Percentiles rank a stretch among this genome's conserved stretches.
These are phyloP conservation scores for Castanea mollissima DNA, from an alignment of 306 rosid genomes.

Conservation along the genomic window DNA sequence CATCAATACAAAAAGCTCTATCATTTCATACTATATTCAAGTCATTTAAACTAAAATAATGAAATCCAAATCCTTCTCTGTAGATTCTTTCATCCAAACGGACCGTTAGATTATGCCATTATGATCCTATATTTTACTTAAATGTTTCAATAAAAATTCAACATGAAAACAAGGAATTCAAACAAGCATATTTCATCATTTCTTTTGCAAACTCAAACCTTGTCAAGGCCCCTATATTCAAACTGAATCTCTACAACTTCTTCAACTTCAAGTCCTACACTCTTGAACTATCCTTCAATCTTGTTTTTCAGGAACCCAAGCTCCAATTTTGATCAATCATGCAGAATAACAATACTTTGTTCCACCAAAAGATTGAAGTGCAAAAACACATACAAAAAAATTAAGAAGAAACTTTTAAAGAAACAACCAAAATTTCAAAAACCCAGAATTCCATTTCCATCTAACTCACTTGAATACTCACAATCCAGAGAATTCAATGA, in stretches of 20 bases:
- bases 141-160: not conserved
- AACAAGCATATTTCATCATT: not conserved
- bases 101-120: too few species aligned
- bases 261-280: not conserved
- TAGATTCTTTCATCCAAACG: too few species aligned
- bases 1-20: too few species aligned
- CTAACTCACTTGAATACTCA: not conserved
- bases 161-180: not conserved
- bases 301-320: not conserved
- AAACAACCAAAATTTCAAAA: not conserved
- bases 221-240: not conserved
- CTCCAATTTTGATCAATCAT: not conserved
- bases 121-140: not conserved
- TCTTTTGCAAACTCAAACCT: not conserved
- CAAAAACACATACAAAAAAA: not conserved
- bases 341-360: not conserved
- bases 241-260: not conserved
- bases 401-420: not conserved
- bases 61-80: too few species aligned
- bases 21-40: too few species aligned
- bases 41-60: too few species aligned
- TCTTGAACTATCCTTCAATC: not conserved
- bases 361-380: not conserved
- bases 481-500: not conserved
- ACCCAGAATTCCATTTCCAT: slow-evolving; percentile 12